Percentiles rank a stretch among this genome's conserved stretches.
Evolutionary conservation across 768 basidiomycete genomes (phyloP).

Genomic region (Lepiota venenata): DNA sequence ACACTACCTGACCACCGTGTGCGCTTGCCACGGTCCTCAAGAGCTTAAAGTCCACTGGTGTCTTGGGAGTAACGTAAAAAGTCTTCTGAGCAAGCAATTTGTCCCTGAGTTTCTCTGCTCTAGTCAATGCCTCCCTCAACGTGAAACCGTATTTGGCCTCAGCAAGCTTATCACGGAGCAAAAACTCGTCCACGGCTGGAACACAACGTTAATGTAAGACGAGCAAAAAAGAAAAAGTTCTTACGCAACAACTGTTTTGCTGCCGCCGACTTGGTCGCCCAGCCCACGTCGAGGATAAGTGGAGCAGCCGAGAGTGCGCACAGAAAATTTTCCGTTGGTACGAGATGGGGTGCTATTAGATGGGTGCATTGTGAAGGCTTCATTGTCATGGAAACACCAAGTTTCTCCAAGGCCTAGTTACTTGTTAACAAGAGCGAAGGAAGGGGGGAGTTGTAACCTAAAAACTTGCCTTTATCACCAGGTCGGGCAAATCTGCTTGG

Average conservation of each 20-base stretch:
- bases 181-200: constrained; percentile 61
- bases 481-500: constrained; percentile 53
- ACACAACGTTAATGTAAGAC: not conserved
- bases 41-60: constrained; percentile 53
- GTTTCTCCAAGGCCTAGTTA: constrained; percentile 52
- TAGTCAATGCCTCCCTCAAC: constrained; percentile 53
- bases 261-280: constrained; percentile 61
- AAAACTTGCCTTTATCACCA: constrained; percentile 53
- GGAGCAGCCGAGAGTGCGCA: constrained; percentile 67
- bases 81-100: constrained; percentile 60
- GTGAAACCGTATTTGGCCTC: constrained; percentile 70
- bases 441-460: not conserved
- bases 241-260: constrained; percentile 60
- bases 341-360: constrained; percentile 63
- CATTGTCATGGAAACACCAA: constrained; percentile 65
- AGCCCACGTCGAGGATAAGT: constrained; percentile 59
- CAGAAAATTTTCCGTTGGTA: constrained; percentile 87
- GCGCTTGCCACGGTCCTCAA: constrained; percentile 68
- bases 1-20: constrained; percentile 66
- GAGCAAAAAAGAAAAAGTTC: constrained; percentile 22
- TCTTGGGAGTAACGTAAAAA: constrained; percentile 74
- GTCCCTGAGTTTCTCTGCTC: constrained; percentile 50
- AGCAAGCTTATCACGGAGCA: constrained; percentile 53
- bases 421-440: not conserved
- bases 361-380: constrained; percentile 74